These are phyloP conservation scores for Metarhizium rileyi DNA, from an alignment of 2,329 filamentous ascomycete species.

Conservation along the genomic window DNA sequence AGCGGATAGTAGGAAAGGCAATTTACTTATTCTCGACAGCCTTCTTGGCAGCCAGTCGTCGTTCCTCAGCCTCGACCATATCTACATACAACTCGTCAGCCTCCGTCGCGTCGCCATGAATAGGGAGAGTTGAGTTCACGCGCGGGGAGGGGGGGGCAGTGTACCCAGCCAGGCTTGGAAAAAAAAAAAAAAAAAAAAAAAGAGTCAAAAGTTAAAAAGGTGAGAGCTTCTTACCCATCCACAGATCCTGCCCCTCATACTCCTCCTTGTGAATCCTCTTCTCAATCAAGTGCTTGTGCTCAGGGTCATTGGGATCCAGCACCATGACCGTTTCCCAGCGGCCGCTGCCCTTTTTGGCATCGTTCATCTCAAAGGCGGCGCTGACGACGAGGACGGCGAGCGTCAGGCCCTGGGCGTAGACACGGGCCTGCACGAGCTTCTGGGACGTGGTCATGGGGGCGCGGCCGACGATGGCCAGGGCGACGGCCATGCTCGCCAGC, in stretches of 20 bases:
- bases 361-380: constrained; percentile 70
- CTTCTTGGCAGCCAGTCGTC: constrained; percentile 37
- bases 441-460: constrained; percentile 66
- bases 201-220: not conserved
- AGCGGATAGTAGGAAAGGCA: not conserved
- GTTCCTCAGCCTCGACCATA: constrained; percentile 76
- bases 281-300: constrained; percentile 75
- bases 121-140: too few species aligned
- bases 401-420: constrained; percentile 86
- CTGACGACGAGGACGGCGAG: constrained; percentile 74
- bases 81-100: constrained; percentile 34
- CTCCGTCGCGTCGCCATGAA: not conserved
- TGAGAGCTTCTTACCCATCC: constrained; percentile 57
- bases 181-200: not conserved
- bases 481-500: constrained; percentile 68
- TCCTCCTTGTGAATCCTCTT: constrained; percentile 81
- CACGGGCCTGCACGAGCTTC: constrained; percentile 89
- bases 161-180: constrained; percentile 5
- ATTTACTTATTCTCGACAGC: constrained; percentile 14
- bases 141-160: too few species aligned
- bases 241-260: constrained; percentile 83
- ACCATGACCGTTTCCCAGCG: constrained; percentile 81
- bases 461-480: constrained; percentile 66
- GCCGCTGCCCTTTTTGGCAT: constrained; percentile 66
- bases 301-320: constrained; percentile 69